Evolutionary conservation across 352 stramenopile genomes (phyloP).

Genomic region (Phytophthora cactorum): DNA sequence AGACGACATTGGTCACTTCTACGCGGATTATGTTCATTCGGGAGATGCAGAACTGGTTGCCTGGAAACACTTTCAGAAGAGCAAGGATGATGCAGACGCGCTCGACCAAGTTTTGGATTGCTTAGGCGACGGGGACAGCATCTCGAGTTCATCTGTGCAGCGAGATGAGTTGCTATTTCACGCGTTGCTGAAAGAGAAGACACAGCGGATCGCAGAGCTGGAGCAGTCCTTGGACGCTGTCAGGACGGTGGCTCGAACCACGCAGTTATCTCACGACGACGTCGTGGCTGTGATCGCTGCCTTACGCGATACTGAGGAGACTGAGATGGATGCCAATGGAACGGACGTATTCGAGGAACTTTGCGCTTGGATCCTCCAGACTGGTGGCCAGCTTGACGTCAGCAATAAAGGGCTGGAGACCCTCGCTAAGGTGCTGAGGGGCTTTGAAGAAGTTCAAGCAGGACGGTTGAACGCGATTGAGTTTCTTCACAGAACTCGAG

Average conservation of each 20-base stretch:
- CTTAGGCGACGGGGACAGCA: slow-evolving; percentile 19
- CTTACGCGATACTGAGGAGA: slow-evolving; percentile 7
- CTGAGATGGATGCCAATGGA: slow-evolving; percentile 6
- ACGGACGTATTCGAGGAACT: slow-evolving; percentile 31
- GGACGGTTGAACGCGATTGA: slow-evolving; percentile 31
- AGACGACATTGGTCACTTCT: slow-evolving; percentile 31
- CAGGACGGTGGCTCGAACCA: slow-evolving; percentile 44
- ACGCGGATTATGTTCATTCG: slow-evolving; percentile 16
- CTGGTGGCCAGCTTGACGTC: slow-evolving; percentile 51
- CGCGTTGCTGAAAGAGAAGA: slow-evolving; percentile 66
- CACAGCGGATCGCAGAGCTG: slow-evolving; percentile 57
- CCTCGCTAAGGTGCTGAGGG: slow-evolving; percentile 34
- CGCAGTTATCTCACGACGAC: slow-evolving; percentile 56
- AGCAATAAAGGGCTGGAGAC: slow-evolving; percentile 41
- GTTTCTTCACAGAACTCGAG: slow-evolving; percentile 41
- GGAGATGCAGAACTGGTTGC: slow-evolving; percentile 21
- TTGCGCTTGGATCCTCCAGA: slow-evolving; percentile 49
- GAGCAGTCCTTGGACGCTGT: slow-evolving; percentile 55
- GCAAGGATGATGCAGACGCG: slow-evolving; percentile 23
- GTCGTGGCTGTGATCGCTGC: slow-evolving; percentile 42
- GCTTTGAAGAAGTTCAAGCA: slow-evolving; percentile 47
- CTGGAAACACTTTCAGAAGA: slow-evolving; percentile 37
- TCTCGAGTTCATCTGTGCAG: slow-evolving; percentile 37
- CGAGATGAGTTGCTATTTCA: slow-evolving; percentile 53
- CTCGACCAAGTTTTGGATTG: slow-evolving; percentile 24